A percentile compares a stretch with the other conserved stretches of the same genome.
phyloP scores from a whole-genome alignment of 2,329 filamentous ascomycete species.

The Fusarium guadeloupense region DNA sequence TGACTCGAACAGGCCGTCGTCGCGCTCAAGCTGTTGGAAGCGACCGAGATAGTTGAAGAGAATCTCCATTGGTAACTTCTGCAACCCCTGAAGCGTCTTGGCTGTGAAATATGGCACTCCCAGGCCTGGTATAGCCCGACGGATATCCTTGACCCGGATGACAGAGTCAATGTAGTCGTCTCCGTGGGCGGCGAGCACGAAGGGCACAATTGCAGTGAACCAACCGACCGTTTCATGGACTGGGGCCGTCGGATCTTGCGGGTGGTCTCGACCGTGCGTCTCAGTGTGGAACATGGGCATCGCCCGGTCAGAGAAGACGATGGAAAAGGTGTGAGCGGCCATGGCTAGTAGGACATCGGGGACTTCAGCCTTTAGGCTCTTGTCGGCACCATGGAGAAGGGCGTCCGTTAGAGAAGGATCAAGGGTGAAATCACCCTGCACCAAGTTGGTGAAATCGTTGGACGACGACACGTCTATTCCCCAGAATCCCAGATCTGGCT shows the following conservation, averaged over 20 bases:
- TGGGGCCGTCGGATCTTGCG: background rate
- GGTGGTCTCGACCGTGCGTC: background rate
- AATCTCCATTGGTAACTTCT: background rate
- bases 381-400: background rate
- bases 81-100: background rate
- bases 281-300: background rate
- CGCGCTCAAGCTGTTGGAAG: conserved; percentile 11
- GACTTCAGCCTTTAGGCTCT: conserved; percentile 1
- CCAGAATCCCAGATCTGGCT: background rate
- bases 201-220: conserved; percentile 1
- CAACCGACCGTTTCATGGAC: conserved; percentile 2
- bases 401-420: background rate
- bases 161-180: background rate
- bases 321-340: background rate
- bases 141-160: background rate
- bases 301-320: background rate
- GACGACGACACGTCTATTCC: background rate
- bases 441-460: background rate
- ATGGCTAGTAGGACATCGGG: background rate
- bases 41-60: conserved; percentile 6
- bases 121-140: background rate
- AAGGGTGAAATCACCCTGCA: background rate
- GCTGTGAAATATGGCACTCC: background rate
- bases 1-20: background rate
- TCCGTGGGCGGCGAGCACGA: background rate